Conservation (phyloP, 2,329 filamentous ascomycete genomes). For the Lasiodiplodia hormozganensis region DNA sequence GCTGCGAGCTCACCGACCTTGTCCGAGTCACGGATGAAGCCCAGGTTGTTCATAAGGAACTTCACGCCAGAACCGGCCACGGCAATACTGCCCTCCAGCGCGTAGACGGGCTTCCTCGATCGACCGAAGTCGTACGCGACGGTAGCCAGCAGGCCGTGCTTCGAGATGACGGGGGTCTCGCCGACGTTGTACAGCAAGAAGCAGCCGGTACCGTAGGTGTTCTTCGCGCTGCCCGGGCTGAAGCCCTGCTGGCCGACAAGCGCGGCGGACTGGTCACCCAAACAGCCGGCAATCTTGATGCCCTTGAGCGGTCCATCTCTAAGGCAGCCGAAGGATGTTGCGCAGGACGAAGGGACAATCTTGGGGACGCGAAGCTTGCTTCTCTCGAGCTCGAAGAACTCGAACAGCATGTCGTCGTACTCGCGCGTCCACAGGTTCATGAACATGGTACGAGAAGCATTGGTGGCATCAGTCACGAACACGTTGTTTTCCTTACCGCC, state of each 20-base stretch:
- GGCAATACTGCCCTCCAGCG: constrained; percentile 82
- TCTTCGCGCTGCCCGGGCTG: constrained; percentile 81
- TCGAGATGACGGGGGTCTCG: constrained; percentile 82
- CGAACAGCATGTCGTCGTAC: constrained; percentile 78
- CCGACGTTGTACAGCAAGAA: constrained; percentile 92
- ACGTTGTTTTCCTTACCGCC: constrained; percentile 71
- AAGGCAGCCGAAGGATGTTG: constrained; percentile 74
- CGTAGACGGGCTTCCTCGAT: constrained; percentile 72
- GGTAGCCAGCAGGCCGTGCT: constrained; percentile 82
- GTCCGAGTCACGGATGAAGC: constrained; percentile 65
- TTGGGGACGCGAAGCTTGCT: constrained; percentile 78
- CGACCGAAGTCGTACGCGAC: constrained; percentile 85
- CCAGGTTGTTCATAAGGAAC: constrained; percentile 69
- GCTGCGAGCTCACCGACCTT: constrained; percentile 71
- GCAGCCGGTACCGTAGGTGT: constrained; percentile 89
- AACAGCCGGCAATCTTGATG: constrained; percentile 78
- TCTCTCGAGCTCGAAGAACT: constrained; percentile 79
- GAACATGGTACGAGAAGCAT: constrained; percentile 92
- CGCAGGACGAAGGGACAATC: constrained; percentile 81
- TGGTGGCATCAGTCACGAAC: constrained; percentile 85
- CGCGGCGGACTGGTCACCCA: constrained; percentile 87
- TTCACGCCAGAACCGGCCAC: constrained; percentile 83
- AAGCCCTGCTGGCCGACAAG: constrained; percentile 88
- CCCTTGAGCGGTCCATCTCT: constrained; percentile 71
- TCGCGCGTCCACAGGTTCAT: constrained; percentile 83